Evolutionary conservation across 495 filamentous ascomycete genomes (phyloP).

Genomic region (Aspergillus steynii): DNA sequence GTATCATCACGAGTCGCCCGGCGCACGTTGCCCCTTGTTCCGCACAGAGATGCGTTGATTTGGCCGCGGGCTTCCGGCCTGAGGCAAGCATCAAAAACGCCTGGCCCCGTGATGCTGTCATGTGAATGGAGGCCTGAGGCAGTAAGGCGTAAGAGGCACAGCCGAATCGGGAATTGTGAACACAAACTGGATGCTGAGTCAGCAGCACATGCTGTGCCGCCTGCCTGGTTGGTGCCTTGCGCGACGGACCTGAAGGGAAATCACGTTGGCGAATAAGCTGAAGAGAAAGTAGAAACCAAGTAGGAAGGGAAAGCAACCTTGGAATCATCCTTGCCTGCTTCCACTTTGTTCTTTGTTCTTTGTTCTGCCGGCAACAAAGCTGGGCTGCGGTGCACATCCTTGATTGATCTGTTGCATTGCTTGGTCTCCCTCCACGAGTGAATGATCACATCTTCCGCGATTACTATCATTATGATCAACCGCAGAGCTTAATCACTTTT

Average conservation of each 20-base stretch:
- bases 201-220: not conserved
- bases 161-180: not conserved
- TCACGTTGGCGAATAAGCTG: not conserved
- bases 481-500: not conserved
- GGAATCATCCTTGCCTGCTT: no score
- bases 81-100: no score
- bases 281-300: not conserved
- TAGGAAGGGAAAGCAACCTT: no score
- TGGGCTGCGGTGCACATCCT: not conserved
- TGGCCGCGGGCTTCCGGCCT: not conserved
- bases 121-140: not conserved
- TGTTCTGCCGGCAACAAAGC: not conserved
- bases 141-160: not conserved
- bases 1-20: not conserved
- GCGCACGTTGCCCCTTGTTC: not conserved
- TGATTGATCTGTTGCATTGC: not conserved
- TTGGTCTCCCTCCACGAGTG: not conserved
- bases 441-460: not conserved
- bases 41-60: not conserved
- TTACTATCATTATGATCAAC: not conserved
- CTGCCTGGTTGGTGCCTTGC: conserved; percentile 1
- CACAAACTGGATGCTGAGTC: not conserved
- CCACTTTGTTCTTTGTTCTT: not conserved
- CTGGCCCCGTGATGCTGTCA: not conserved
- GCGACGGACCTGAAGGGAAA: not conserved